Evolutionary conservation across 805 yeast species (phyloP).

Genomic region (Millerozyma acaciae): DNA sequence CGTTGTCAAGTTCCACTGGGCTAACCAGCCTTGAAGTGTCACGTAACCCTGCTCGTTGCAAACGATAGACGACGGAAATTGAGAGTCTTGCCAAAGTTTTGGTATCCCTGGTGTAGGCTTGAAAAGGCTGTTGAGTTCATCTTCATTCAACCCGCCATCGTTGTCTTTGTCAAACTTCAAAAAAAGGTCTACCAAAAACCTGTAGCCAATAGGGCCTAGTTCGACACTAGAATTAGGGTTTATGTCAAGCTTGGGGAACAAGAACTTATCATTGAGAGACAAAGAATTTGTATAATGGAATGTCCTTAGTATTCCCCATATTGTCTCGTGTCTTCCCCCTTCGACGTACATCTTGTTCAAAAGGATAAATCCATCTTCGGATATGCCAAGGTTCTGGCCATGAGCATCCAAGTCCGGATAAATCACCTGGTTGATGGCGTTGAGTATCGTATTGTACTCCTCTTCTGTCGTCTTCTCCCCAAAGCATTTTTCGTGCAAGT

Average conservation of each 20-base stretch:
- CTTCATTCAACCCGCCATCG: slow-evolving; percentile 87
- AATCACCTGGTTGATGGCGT: slow-evolving; percentile 29
- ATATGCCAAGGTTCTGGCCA: slow-evolving; percentile 49
- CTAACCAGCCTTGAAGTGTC: slow-evolving; percentile 96
- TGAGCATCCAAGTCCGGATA: slow-evolving; percentile 18
- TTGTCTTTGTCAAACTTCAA: slow-evolving; percentile 87
- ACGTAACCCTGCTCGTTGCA: slow-evolving; percentile 87
- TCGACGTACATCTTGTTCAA: slow-evolving; percentile 83
- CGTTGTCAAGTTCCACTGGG: slow-evolving; percentile 98
- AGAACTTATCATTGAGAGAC: slow-evolving; percentile 71
- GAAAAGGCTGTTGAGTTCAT: slow-evolving; percentile 66
- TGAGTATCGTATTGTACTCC: slow-evolving; percentile 36
- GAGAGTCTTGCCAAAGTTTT: slow-evolving; percentile 74
- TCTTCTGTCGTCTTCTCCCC: slow-evolving; percentile 39
- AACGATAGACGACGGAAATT: slow-evolving; percentile 85
- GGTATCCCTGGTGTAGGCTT: slow-evolving; percentile 94
- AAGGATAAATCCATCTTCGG: slow-evolving; percentile 69
- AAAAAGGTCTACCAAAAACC: slow-evolving; percentile 87
- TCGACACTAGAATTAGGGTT: slow-evolving; percentile 79
- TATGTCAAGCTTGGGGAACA: slow-evolving; percentile 78
- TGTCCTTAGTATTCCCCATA: slow-evolving; percentile 89
- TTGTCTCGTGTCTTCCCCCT: slow-evolving; percentile 91
- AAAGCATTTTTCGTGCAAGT: slow-evolving; percentile 74
- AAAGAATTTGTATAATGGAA: slow-evolving; percentile 91
- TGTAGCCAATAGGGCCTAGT: slow-evolving; percentile 85